Conservation (phyloP, 2,329 filamentous ascomycete species). For the Nigrospora osmanthi region DNA sequence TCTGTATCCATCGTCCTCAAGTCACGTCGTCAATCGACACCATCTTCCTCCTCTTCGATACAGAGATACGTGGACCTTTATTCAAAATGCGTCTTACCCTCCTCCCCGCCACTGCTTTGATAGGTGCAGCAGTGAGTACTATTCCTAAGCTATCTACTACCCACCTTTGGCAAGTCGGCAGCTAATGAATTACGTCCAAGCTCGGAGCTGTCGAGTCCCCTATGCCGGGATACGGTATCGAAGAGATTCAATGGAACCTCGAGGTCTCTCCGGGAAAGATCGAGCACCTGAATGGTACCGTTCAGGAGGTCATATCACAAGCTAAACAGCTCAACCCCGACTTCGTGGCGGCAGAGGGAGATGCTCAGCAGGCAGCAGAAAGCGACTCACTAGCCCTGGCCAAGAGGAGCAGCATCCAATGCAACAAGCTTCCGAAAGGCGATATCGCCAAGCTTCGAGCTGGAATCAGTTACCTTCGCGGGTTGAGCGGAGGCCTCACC, state of each 20-base stretch:
- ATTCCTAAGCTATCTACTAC: no score
- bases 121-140: no score
- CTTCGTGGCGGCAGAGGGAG: not conserved
- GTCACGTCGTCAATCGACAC: no score
- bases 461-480: not conserved
- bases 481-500: not conserved
- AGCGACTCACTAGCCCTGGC: not conserved
- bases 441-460: no score
- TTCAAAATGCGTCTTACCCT: no score
- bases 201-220: not conserved
- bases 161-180: no score
- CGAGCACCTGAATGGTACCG: not conserved
- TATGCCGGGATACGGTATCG: not conserved
- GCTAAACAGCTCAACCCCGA: not conserved
- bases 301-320: not conserved
- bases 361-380: no score
- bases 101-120: no score
- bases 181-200: no score
- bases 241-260: not conserved
- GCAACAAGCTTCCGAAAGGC: not conserved
- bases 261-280: not conserved
- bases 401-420: not conserved
- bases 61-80: no score
- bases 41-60: no score
- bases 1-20: no score